Percentiles rank a stretch among this genome's conserved stretches.
Conservation (phyloP, 495 filamentous ascomycete genomes). For the Choiromyces venosus region DNA sequence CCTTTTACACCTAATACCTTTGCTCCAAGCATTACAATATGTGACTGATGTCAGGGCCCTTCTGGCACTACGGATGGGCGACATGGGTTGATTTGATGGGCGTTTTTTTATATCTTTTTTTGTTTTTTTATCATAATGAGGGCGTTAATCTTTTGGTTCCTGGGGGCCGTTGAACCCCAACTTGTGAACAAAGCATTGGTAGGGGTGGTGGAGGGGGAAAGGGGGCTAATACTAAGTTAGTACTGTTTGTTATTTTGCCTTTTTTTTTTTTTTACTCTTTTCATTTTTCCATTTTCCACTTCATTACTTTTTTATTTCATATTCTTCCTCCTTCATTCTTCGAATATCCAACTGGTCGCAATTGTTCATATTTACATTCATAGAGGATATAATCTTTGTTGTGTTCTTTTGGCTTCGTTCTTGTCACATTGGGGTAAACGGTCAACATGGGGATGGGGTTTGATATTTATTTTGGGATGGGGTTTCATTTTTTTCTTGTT, state of each 20-base stretch:
- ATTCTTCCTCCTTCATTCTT: neutral
- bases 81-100: slow-evolving; percentile 42
- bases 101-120: no score
- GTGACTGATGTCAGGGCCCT: slow-evolving; percentile 89
- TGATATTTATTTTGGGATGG: neutral
- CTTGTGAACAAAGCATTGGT: neutral
- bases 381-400: slow-evolving; percentile 4
- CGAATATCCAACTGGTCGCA: neutral
- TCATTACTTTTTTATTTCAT: neutral
- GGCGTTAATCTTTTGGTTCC: neutral
- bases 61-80: slow-evolving; percentile 78
- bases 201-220: no score
- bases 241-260: neutral
- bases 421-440: neutral
- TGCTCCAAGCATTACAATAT: slow-evolving; percentile 91
- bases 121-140: neutral
- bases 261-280: neutral
- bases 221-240: neutral
- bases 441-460: neutral
- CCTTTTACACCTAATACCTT: slow-evolving; percentile 82
- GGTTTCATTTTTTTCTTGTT: neutral
- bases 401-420: neutral
- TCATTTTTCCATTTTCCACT: no score
- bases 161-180: neutral
- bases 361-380: slow-evolving; percentile 3